Percentiles rank a stretch among this genome's conserved stretches.
Conservation (phyloP, 345 rosid species). For the Litchi chinensis region DNA sequence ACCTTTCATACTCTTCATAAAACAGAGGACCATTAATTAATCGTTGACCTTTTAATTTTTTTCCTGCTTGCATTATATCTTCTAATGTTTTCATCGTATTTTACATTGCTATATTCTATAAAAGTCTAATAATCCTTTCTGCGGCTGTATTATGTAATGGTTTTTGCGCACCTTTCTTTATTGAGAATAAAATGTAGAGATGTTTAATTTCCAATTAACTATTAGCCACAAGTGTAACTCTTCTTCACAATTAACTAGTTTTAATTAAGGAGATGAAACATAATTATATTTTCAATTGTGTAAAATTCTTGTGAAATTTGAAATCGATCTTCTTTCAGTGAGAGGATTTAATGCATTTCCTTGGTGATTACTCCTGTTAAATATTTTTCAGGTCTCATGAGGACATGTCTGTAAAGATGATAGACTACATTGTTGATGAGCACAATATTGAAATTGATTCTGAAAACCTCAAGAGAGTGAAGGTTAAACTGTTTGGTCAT, state of each 20-base stretch:
- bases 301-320: not conserved
- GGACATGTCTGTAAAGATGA: constrained; percentile 60
- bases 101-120: not conserved
- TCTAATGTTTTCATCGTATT: not conserved
- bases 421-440: constrained; percentile 61
- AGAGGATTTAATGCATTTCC: constrained; percentile 6
- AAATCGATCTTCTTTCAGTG: not conserved
- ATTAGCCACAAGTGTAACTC: not conserved
- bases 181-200: not conserved
- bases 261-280: not conserved
- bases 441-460: constrained; percentile 64
- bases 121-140: not conserved
- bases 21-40: not conserved
- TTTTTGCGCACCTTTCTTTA: not conserved
- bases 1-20: not conserved
- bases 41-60: not conserved
- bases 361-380: constrained; percentile 4
- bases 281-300: not conserved
- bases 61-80: not conserved
- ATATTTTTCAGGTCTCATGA: constrained; percentile 60
- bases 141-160: not conserved
- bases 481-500: constrained; percentile 39
- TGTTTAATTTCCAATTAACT: not conserved
- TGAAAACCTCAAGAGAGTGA: constrained; percentile 49
- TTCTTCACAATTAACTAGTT: not conserved